A percentile compares a stretch with the other conserved stretches of the same genome.
Evolutionary conservation across 2,329 filamentous ascomycete genomes (phyloP).

Genomic region (Cercospora sojina): DNA sequence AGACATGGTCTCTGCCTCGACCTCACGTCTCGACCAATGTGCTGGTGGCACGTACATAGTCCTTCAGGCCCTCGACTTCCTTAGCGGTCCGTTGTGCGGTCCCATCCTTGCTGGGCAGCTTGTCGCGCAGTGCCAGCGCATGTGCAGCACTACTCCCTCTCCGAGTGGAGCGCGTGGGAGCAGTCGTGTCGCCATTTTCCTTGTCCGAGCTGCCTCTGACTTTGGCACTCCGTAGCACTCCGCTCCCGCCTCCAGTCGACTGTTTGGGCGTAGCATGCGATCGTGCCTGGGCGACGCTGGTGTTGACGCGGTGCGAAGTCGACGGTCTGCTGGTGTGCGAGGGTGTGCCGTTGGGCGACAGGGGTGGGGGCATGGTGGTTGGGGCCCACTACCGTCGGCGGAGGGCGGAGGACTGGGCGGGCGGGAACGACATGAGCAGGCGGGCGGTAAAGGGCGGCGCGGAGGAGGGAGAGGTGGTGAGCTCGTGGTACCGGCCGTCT

Average conservation of each 20-base stretch:
- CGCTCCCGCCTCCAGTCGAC: slow-evolving; percentile 16
- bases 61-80: slow-evolving; percentile 71
- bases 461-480: not conserved
- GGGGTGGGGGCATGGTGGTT: slow-evolving; percentile 16
- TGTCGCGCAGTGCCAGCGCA: slow-evolving; percentile 27
- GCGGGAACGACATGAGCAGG: slow-evolving; percentile 13
- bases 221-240: slow-evolving; percentile 25
- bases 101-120: slow-evolving; percentile 47
- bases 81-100: slow-evolving; percentile 67
- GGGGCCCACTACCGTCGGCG: slow-evolving; percentile 7
- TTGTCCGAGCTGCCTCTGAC: slow-evolving; percentile 31
- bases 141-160: slow-evolving; percentile 20
- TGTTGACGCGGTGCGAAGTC: slow-evolving; percentile 16
- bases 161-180: slow-evolving; percentile 10
- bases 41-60: slow-evolving; percentile 62
- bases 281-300: slow-evolving; percentile 20
- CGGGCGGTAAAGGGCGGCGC: not conserved
- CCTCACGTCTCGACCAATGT: slow-evolving; percentile 14
- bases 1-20: slow-evolving; percentile 23
- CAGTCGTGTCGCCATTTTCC: slow-evolving; percentile 25
- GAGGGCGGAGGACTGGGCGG: slow-evolving; percentile 3
- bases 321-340: slow-evolving; percentile 13
- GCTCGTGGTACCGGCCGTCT: not conserved
- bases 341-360: slow-evolving; percentile 14
- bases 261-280: slow-evolving; percentile 23